A percentile compares a stretch with the other conserved stretches of the same genome.
These are phyloP conservation scores for Gastrolobium bilobum DNA, from an alignment of 306 rosid genomes.

Conservation along the genomic window DNA sequence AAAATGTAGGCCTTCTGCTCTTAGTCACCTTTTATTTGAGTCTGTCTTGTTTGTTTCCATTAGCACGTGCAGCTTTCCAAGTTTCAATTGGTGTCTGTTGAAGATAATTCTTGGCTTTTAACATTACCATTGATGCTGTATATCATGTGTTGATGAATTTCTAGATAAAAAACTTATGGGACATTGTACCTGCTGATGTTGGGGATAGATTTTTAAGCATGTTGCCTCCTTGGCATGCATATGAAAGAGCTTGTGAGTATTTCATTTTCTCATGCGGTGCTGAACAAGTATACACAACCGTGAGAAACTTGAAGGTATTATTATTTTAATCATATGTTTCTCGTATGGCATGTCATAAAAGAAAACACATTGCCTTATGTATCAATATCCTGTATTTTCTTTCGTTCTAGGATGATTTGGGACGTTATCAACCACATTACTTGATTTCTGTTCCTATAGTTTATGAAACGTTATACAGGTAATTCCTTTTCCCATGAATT, in stretches of 20 bases:
- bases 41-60: constrained; percentile 17
- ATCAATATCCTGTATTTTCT: constrained; percentile 33
- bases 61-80: constrained; percentile 20
- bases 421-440: constrained; percentile 75
- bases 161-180: constrained; percentile 78
- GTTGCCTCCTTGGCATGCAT: constrained; percentile 99
- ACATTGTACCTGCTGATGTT: constrained; percentile 74
- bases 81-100: constrained; percentile 34
- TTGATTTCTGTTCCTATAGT: constrained; percentile 91
- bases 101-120: constrained; percentile 42
- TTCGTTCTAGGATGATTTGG: constrained; percentile 73
- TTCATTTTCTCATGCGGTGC: constrained; percentile 76
- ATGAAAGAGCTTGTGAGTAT: constrained; percentile 93
- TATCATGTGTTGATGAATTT: constrained; percentile 43
- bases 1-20: constrained; percentile 25
- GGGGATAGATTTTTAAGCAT: constrained; percentile 94
- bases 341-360: constrained; percentile 33
- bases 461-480: constrained; percentile 94
- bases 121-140: constrained; percentile 16
- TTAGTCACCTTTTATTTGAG: not conserved
- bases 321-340: constrained; percentile 33
- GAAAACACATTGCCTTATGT: constrained; percentile 4
- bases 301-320: constrained; percentile 90
- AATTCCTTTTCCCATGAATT: constrained; percentile 39
- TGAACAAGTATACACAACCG: constrained; percentile 86